A percentile compares a stretch with the other conserved stretches of the same genome.
Evolutionary conservation across 495 filamentous ascomycete genomes (phyloP).

Genomic region (Neurospora hispaniola): DNA sequence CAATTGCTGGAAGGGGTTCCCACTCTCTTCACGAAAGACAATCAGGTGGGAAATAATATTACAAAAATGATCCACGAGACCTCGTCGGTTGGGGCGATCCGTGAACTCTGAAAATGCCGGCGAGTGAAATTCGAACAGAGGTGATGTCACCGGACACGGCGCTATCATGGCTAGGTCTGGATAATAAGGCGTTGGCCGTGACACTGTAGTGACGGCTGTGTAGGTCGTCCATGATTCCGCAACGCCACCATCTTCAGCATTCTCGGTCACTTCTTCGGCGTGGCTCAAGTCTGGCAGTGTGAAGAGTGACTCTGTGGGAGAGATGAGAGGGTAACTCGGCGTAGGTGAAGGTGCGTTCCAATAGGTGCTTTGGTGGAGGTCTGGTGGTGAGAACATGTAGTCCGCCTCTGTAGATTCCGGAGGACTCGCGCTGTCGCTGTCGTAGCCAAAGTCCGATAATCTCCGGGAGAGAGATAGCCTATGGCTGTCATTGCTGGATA

Average conservation of each 20-base stretch:
- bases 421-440: slow-evolving; percentile 5
- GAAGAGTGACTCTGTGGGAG: not conserved
- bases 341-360: not conserved
- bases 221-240: not conserved
- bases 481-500: not conserved
- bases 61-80: slow-evolving; percentile 51
- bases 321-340: not conserved
- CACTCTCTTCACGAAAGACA: slow-evolving; percentile 51
- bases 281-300: not conserved
- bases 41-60: slow-evolving; percentile 52
- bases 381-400: not conserved
- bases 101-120: slow-evolving; percentile 47
- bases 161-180: slow-evolving; percentile 37
- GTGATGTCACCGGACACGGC: slow-evolving; percentile 35
- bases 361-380: not conserved
- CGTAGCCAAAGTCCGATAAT: slow-evolving; percentile 12
- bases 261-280: not conserved
- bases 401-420: slow-evolving; percentile 4
- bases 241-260: not conserved
- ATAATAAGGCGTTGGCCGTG: slow-evolving; percentile 18
- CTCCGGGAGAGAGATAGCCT: slow-evolving; percentile 6
- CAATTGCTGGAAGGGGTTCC: slow-evolving; percentile 52
- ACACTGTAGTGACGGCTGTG: not conserved
- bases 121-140: slow-evolving; percentile 38
- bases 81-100: slow-evolving; percentile 41